Base-by-base conservation (phyloP, 129 eudicot species). In the Flaveria sonorensis region DNA sequence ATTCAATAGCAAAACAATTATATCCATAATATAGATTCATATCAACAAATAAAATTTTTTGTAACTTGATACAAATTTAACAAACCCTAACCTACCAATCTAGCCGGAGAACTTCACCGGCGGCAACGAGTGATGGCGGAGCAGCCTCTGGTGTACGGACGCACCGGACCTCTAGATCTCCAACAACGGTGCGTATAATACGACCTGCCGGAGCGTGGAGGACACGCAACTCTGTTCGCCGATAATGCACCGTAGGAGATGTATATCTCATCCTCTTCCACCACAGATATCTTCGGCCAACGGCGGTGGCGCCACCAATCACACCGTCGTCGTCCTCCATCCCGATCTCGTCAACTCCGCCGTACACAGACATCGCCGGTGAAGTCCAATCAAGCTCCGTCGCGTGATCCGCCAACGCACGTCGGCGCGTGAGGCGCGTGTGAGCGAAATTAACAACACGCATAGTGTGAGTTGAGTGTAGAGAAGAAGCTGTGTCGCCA, bases 141-240 rank as follows among this genome's bases (percentile, higher is more conserved):
- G n/a, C 97, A 92, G 18, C 97, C 97, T 63, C 97, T 81, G 30
- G 83, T 74, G 75, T 92, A 92, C 46, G 97, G 95, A 83, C 80
- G 82, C 21, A 72, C 97, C 0, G 92, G 84, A 6, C 89, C 92
- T 43, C 84, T 87, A 23, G 94, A 90, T 21, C 61, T 65, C 81
- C 82, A 87, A 68, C 97, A 92, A 79, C 89, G 74, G 75, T 92
- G 92, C 11, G 97, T 89, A 72, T 92, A 92, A 62, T 92, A 92
- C 7, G 97, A 92, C 80, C 95, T 85, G 13, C 97, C 97, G 18
- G 97, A 89, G 46, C 97, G 92, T 12, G 97, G 90, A 7, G 92
- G 97, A 62, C 97, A 92, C 0, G 97, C 96, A 5, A 92, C 80
- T 68, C 92, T 84, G 43, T 92, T 92, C 14, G 97, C 92, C 11